Evolutionary conservation across 257 asterid species (phyloP).

Genomic region (Henckelia pumila): DNA sequence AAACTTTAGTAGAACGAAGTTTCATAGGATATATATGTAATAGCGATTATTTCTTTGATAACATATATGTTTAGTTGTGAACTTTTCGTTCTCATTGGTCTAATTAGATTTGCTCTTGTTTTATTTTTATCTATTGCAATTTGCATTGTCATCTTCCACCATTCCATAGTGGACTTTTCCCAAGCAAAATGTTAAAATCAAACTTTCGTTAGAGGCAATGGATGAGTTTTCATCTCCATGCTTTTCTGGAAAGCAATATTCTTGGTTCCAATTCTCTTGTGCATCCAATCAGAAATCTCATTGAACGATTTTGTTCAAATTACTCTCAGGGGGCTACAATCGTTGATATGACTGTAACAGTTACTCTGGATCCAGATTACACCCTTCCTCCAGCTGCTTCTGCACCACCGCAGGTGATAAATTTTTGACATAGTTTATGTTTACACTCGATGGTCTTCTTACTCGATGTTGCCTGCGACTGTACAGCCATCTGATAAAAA

Average conservation of each 20-base stretch:
- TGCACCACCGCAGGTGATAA: background rate
- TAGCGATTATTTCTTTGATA: no score
- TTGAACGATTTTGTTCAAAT: background rate
- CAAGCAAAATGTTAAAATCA: background rate
- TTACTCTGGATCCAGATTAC: conserved; percentile 2
- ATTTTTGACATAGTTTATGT: background rate
- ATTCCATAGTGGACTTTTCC: background rate
- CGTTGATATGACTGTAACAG: background rate
- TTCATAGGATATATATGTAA: background rate
- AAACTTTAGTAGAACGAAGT: background rate
- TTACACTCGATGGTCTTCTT: background rate
- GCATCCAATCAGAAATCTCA: background rate
- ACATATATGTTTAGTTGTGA: background rate
- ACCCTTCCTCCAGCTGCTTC: background rate
- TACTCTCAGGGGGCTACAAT: background rate
- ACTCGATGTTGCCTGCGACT: background rate
- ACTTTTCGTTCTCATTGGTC: background rate
- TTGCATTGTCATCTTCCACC: background rate
- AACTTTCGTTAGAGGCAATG: background rate
- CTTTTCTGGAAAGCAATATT: background rate
- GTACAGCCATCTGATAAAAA: conserved; percentile 29
- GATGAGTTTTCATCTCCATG: background rate
- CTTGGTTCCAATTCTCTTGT: background rate
- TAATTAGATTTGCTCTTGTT: background rate
- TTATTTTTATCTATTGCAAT: background rate